phyloP scores from a whole-genome alignment of 2,329 filamentous ascomycete species.

The Xylaria hypoxylon region DNA sequence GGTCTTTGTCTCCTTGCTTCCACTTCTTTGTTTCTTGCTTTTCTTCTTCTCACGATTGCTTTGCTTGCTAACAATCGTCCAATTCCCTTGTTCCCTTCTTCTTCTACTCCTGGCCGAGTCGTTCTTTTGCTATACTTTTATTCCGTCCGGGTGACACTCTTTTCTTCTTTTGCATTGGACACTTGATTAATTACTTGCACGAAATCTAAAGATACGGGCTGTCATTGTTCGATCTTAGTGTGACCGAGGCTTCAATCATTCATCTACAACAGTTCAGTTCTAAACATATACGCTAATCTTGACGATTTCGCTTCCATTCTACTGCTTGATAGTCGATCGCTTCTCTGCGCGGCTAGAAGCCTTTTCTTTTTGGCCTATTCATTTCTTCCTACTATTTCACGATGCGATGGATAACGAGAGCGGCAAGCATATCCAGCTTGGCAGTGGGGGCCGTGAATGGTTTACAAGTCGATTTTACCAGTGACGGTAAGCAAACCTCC shows the following conservation, averaged over 20 bases:
- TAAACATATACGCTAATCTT: neutral
- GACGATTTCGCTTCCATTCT: constrained; percentile 26
- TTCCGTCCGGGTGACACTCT: constrained; percentile 43
- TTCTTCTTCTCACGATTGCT: constrained; percentile 26
- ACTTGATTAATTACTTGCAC: neutral
- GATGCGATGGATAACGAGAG: constrained; percentile 44
- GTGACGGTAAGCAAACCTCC: constrained; percentile 48
- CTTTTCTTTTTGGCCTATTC: constrained; percentile 20
- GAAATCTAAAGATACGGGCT: constrained; percentile 1
- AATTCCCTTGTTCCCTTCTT: constrained; percentile 34
- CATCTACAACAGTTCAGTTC: neutral
- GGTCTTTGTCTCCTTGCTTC: constrained; percentile 44
- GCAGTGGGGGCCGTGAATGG: constrained; percentile 47
- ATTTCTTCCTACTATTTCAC: constrained; percentile 18
- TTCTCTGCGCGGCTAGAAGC: constrained; percentile 10
- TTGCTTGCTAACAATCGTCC: constrained; percentile 35
- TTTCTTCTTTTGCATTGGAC: constrained; percentile 26
- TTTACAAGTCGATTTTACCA: constrained; percentile 51
- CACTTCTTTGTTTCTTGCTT: constrained; percentile 35
- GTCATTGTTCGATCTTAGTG: constrained; percentile 5
- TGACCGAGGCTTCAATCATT: neutral
- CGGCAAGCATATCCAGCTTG: constrained; percentile 47
- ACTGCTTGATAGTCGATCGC: neutral
- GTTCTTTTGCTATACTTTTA: constrained; percentile 39
- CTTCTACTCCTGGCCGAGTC: constrained; percentile 50